Conservation (phyloP, 1,139 yeast genomes). For the Magnusiomyces fungicola region DNA sequence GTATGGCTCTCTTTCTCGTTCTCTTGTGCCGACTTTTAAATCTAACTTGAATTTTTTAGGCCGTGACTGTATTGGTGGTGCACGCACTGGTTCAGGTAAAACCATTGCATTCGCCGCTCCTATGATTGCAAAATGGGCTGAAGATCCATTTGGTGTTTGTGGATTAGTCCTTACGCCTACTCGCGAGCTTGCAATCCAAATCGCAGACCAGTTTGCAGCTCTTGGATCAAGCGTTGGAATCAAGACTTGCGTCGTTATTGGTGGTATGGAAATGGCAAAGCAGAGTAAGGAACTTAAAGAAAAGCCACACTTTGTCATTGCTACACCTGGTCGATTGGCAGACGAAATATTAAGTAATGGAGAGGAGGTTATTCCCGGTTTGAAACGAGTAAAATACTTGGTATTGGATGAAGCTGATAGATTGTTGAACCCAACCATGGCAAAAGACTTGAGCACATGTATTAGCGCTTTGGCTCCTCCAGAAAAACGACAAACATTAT, state of each 20-base stretch:
- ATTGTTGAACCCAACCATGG: slow-evolving; percentile 73
- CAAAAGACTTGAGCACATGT: slow-evolving; percentile 65
- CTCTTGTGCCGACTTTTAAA: background rate
- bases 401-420: slow-evolving; percentile 98
- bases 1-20: background rate
- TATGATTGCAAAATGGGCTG: slow-evolving; percentile 88
- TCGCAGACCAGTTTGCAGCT: slow-evolving; percentile 94
- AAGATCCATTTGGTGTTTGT: slow-evolving; percentile 87
- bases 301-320: slow-evolving; percentile 89
- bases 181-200: slow-evolving; percentile 88
- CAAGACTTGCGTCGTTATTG: slow-evolving; percentile 73
- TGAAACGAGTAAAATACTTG: slow-evolving; percentile 66
- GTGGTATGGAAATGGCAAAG: slow-evolving; percentile 87
- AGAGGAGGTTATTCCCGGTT: slow-evolving; percentile 76
- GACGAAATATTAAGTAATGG: slow-evolving; percentile 87
- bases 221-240: slow-evolving; percentile 85
- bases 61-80: slow-evolving; percentile 94
- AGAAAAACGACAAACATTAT: slow-evolving; percentile 68
- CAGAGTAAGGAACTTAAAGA: slow-evolving; percentile 77
- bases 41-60: slow-evolving; percentile 27
- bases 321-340: slow-evolving; percentile 96
- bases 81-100: slow-evolving; percentile 97
- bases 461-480: slow-evolving; percentile 65
- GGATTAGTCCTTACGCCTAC: slow-evolving; percentile 92
- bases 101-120: slow-evolving; percentile 97